phyloP scores from a whole-genome alignment of 768 basidiomycete species.

The Suillus occidentalis region DNA sequence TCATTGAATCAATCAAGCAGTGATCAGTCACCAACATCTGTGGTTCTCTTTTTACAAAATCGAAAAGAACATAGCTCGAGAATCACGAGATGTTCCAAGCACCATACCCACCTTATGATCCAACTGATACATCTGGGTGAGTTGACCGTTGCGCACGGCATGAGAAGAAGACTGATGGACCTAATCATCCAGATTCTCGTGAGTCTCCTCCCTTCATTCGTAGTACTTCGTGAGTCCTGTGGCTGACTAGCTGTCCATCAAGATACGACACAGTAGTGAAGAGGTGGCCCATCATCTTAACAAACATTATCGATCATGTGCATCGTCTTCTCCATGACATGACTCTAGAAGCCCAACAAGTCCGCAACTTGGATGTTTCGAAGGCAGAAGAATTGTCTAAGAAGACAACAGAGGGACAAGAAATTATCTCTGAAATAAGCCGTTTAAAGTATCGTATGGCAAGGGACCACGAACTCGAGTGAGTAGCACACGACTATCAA shows the following conservation, averaged over 20 bases:
- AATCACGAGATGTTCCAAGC: constrained; percentile 40
- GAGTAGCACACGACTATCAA: constrained; percentile 22
- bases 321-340: constrained; percentile 68
- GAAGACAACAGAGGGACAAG: constrained; percentile 73
- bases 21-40: neutral
- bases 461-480: constrained; percentile 70
- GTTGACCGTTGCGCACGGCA: constrained; percentile 17
- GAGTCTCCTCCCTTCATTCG: constrained; percentile 22
- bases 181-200: constrained; percentile 60
- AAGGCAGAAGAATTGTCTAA: constrained; percentile 31
- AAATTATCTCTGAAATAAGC: constrained; percentile 70
- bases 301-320: constrained; percentile 74
- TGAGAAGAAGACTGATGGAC: constrained; percentile 2
- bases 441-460: constrained; percentile 89
- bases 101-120: constrained; percentile 72
- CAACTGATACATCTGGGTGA: constrained; percentile 65
- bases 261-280: constrained; percentile 80
- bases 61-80: neutral
- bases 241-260: neutral
- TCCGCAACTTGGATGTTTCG: constrained; percentile 16
- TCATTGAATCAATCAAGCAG: neutral
- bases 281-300: constrained; percentile 85
- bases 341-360: constrained; percentile 38
- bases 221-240: no score
- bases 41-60: neutral